Base-by-base conservation (phyloP, 805 yeast genomes). In the Ogataea pilisensis region DNA sequence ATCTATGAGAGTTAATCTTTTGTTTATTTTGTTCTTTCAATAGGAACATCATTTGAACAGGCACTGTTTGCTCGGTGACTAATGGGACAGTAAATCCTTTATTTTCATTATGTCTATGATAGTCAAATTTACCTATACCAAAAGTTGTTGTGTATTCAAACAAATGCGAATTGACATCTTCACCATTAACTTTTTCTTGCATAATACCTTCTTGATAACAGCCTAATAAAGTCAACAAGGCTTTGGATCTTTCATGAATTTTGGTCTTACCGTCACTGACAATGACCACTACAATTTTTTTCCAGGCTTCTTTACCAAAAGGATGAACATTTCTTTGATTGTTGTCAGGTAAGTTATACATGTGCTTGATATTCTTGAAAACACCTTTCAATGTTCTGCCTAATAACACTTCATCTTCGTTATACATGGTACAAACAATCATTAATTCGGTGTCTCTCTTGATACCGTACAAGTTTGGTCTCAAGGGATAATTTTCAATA, bases 291-390 rank as follows among this genome's bases (percentile, higher is more conserved):
- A 87, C 95, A 27, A 91, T 78, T 54, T 88, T 89, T 54, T 89
- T 87, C 98, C 98, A 91, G 2, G 93, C 81, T 43, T 87, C 93
- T 32, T 80, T 78, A 20, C 97, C 98, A 95, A 96, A 91, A 2
- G 80, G 75, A 25, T 76, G 75, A 2, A 80, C 72, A 17, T 64
- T 56, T 43, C 76, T 71, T 21, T 80, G 71, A 25, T 53, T 48
- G n/a, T n/a, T n/a, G 8, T 47, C 52, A 1, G 47, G 34, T 32
- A 58, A 33, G 48, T 84, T 75, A 38, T 78, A 73, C 67, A 91
- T 75, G 59, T 86, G 80, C 48, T 78, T 76, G 53, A 91, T 84
- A 60, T 91, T 91, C 42, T 86, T 85, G 67, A 91, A 87, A 12
- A 87, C 85, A 55, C 97, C 96, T 56, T 86, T 85, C 49, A 90